A percentile compares a stretch with the other conserved stretches of the same genome.
phyloP scores from a whole-genome alignment of 495 filamentous ascomycete species.

The Aspergillus nidulans region DNA sequence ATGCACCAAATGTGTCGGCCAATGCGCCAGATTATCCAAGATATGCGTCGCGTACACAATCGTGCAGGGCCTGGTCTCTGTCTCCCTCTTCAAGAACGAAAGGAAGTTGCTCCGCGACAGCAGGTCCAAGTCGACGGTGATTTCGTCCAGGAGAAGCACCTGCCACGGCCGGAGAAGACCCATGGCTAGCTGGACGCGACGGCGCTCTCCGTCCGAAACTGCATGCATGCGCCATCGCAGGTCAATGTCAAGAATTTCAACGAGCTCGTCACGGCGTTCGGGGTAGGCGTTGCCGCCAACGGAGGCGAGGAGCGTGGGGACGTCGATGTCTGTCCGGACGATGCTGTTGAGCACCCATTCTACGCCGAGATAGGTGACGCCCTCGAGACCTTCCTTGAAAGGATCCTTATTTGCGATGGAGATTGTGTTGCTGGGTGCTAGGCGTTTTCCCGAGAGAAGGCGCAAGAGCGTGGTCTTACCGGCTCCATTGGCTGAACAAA shows the following conservation, averaged over 20 bases:
- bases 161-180: conserved; percentile 90
- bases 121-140: conserved; percentile 94
- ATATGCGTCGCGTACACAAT: conserved; percentile 99
- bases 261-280: conserved; percentile 76
- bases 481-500: conserved; percentile 77
- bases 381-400: conserved; percentile 81
- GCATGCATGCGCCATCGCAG: conserved; percentile 90
- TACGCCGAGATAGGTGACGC: conserved; percentile 92
- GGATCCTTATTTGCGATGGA: conserved; percentile 78
- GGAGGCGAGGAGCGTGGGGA: conserved; percentile 74
- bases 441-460: conserved; percentile 84
- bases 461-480: conserved; percentile 96
- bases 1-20: conserved; percentile 94
- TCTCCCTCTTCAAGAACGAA: conserved; percentile 81
- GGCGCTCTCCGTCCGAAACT: conserved; percentile 84
- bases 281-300: conserved; percentile 84
- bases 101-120: conserved; percentile 80
- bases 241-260: conserved; percentile 88
- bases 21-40: conserved; percentile 82
- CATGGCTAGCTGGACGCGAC: conserved; percentile 94
- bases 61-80: conserved; percentile 73
- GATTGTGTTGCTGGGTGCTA: conserved; percentile 72
- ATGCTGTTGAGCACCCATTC: conserved; percentile 99
- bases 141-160: conserved; percentile 88
- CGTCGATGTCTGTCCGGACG: conserved; percentile 90